Base-by-base conservation (phyloP, 345 rosid genomes). In the Aquilaria yunnanensis region DNA sequence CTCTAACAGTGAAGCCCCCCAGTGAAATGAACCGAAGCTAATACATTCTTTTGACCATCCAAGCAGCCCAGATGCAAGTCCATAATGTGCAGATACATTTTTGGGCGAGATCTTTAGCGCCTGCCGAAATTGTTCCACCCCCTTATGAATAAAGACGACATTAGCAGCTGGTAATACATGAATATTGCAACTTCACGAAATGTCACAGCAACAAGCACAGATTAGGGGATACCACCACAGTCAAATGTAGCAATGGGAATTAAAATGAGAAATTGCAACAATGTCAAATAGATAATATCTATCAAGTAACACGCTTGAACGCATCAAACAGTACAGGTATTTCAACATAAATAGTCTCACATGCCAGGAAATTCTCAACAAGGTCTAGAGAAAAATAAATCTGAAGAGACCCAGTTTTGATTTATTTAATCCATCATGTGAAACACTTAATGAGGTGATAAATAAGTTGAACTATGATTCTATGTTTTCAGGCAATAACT, bases 1-100 rank as follows among this genome's bases (percentile, higher is more conserved):
- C 91, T 94, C 85, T 55, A 94, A 74, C 50, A 94, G 75, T 56
- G 96, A 88, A 67, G 95, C 85, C 62, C 83, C 95, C 99, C 97
- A 88, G 65, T 67, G 72, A 71, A 86, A 88, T 56, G 97, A 92
- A 46, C 99, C 99, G 68, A 81, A 69, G 76, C 77, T 79, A 61
- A 86, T 78, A 53, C 91, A 85, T 78, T 94, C 91, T 70, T 88
- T 90, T 70, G 96, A 81, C 85, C 82, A 83, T 64, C 92, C 81
- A 70, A 88, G 84, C 71, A 86, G 76, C 62, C 88, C 96, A 75
- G 93, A 82, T 54, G 93, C 92, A 68, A 88, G 82, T 62, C 99
- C 97, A 71, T 85, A 83, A 72, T 72, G 83, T 70, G 86, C 95
- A 60, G 97, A 75, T 51, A 86, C 68, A 77, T 85, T 83, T 62